Percentiles rank a stretch among this genome's conserved stretches.
These are phyloP conservation scores for Bruguiera gymnorhiza DNA, from an alignment of 345 rosid species.

Conservation along the genomic window DNA sequence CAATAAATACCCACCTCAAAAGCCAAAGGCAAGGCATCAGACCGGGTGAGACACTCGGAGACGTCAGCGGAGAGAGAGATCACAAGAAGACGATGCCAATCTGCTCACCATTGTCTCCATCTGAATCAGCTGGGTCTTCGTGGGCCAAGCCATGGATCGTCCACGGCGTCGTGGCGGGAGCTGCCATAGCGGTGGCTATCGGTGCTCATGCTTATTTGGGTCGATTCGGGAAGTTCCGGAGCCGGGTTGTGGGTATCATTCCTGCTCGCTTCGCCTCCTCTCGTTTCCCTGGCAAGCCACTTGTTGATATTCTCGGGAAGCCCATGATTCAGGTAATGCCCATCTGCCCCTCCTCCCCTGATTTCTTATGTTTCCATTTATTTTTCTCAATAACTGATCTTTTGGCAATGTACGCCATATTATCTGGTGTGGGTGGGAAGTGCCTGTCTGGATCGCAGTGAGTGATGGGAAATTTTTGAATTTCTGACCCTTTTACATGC, in stretches of 20 bases:
- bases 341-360: not conserved
- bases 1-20: too few species aligned
- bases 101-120: constrained; percentile 29
- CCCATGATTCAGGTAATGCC: constrained; percentile 91
- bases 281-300: constrained; percentile 88
- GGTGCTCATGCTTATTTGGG: constrained; percentile 62
- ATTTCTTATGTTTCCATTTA: not conserved
- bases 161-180: constrained; percentile 65
- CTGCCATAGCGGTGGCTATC: constrained; percentile 61
- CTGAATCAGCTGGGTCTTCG: constrained; percentile 18
- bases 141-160: constrained; percentile 55
- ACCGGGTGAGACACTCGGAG: too few species aligned
- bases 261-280: constrained; percentile 94
- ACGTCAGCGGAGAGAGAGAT: not conserved
- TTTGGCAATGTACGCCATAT: not conserved
- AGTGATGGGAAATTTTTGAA: too few species aligned
- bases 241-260: constrained; percentile 87
- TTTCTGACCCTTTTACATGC: too few species aligned
- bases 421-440: not conserved
- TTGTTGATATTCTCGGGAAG: constrained; percentile 79
- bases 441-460: not conserved
- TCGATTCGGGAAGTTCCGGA: constrained; percentile 55
- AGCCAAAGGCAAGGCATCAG: too few species aligned
- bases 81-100: not conserved
- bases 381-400: not conserved